Conservation (phyloP, 306 rosid genomes). For the Mucuna pruriens region DNA sequence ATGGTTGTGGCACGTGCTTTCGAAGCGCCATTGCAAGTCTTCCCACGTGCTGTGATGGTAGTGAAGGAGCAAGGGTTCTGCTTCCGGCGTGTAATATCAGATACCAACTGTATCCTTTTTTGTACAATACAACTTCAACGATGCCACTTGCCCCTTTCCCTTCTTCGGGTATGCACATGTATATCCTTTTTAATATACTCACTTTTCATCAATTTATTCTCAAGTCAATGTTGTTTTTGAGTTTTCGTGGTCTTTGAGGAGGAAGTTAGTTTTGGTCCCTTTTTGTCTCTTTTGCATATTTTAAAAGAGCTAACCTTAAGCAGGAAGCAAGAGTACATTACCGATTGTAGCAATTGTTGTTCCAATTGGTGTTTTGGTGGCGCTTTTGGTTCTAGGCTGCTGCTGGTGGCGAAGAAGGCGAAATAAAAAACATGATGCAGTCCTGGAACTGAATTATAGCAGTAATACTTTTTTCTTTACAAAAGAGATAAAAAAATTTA, state of each 20-base stretch:
- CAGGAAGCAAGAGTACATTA: no score
- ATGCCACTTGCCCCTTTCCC: not conserved
- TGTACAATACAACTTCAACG: not conserved
- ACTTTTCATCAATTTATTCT: no score
- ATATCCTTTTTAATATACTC: no score
- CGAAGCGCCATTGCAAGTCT: constrained; percentile 4
- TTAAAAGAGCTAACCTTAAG: not conserved
- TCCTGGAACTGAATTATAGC: not conserved
- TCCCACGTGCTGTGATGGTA: constrained; percentile 32
- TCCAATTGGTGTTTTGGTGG: constrained; percentile 27
- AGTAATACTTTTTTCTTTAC: not conserved
- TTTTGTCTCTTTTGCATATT: not conserved
- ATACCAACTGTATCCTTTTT: constrained; percentile 25
- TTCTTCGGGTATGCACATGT: not conserved
- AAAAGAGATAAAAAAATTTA: not conserved
- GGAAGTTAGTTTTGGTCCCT: not conserved
- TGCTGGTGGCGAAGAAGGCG: constrained; percentile 31
- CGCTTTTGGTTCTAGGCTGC: constrained; percentile 22
- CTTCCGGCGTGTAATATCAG: constrained; percentile 24
- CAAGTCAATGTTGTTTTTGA: not conserved
- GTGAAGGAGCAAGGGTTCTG: constrained; percentile 21
- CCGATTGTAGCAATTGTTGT: constrained; percentile 24
- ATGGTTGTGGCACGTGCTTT: not conserved
- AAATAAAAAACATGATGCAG: not conserved
- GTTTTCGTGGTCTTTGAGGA: no score